Conservation (phyloP, 352 stramenopile species). For the Phytophthora fragariae region DNA sequence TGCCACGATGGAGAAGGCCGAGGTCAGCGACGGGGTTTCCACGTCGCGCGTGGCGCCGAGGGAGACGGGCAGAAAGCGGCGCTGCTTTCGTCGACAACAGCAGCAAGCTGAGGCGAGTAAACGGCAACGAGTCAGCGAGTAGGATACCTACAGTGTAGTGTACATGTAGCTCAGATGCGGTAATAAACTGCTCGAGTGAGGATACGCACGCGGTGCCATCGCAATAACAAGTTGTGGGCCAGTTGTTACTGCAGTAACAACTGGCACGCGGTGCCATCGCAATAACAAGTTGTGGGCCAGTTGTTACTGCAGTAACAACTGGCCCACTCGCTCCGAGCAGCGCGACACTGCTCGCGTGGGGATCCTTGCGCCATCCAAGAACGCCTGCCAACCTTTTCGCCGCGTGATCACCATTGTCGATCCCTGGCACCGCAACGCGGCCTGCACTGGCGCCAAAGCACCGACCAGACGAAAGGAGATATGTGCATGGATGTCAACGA, state of each 20-base stretch:
- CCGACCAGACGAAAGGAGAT: background rate
- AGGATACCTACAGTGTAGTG: background rate
- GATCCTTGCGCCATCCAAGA: conserved; percentile 14
- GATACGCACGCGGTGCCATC: background rate
- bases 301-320: background rate
- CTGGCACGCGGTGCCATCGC: background rate
- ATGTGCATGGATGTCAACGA: too few relatives aligned
- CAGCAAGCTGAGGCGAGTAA: conserved; percentile 9
- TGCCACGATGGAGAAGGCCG: conserved; percentile 23
- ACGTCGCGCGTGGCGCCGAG: conserved; percentile 21
- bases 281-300: too few relatives aligned
- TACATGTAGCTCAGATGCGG: background rate
- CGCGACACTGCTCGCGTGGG: conserved; percentile 14
- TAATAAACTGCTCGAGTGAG: conserved; percentile 2
- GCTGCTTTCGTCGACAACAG: conserved; percentile 18
- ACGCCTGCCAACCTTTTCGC: conserved; percentile 21
- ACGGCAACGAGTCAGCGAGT: conserved; percentile 27
- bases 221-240: too few relatives aligned
- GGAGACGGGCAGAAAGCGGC: conserved; percentile 32
- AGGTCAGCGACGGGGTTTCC: conserved; percentile 25
- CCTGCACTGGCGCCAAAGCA: background rate
- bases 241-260: background rate
- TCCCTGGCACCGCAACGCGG: background rate
- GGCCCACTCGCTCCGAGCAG: background rate
- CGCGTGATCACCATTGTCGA: background rate